Evolutionary conservation across 306 rosid species (phyloP).

Genomic region (Nissolia schottii): DNA sequence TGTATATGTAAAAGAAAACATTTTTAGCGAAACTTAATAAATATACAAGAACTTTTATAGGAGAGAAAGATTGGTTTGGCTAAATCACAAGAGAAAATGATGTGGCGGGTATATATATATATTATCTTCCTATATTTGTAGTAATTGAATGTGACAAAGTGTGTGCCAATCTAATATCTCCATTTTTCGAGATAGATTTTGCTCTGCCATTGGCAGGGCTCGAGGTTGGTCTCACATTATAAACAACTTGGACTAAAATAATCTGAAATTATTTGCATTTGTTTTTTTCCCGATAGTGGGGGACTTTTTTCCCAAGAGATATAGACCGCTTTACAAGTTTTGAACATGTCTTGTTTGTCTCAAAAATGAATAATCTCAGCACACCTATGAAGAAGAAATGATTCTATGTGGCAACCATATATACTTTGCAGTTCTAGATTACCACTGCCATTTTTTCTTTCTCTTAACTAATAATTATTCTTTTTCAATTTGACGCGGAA

Average conservation of each 20-base stretch:
- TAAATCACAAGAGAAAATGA: constrained; percentile 50
- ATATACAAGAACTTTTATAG: no score
- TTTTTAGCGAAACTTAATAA: no score
- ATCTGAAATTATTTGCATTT: background rate
- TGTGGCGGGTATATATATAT: constrained; percentile 38
- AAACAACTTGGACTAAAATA: background rate
- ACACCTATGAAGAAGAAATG: constrained; percentile 36
- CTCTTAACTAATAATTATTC: background rate
- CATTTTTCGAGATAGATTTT: constrained; percentile 58
- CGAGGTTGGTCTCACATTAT: constrained; percentile 45
- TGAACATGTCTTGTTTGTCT: constrained; percentile 53
- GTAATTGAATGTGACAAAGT: background rate
- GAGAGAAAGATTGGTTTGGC: constrained; percentile 11
- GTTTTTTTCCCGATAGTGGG: constrained; percentile 37
- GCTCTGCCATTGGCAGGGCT: constrained; percentile 45
- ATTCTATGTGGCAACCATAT: constrained; percentile 52
- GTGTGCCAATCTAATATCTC: constrained; percentile 16
- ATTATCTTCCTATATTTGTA: background rate
- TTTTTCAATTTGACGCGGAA: background rate
- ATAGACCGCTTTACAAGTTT: constrained; percentile 42
- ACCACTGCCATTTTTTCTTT: background rate
- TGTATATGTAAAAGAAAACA: no score
- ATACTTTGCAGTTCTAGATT: constrained; percentile 29
- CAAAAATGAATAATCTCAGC: constrained; percentile 30
- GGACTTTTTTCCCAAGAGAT: constrained; percentile 31